Base-by-base conservation (phyloP, 345 rosid species). In the Pseudoturritis turrita region DNA sequence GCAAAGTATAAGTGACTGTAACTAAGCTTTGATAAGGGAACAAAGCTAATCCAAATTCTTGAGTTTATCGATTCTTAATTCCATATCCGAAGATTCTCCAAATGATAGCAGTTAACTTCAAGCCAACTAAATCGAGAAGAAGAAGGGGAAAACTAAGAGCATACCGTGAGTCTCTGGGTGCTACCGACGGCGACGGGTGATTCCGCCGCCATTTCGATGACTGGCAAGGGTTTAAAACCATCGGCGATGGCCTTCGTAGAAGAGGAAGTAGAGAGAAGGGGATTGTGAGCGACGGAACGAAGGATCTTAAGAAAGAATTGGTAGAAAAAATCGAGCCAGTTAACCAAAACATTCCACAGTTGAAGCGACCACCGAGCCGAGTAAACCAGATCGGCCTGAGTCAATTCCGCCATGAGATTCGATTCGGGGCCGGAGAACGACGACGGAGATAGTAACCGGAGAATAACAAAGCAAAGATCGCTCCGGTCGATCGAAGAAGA, bases 251-350 rank as follows among this genome's bases (percentile, higher is more conserved):
- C 19, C 4, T 47, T 59, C 0, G 10, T 0, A 15, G 58, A 33
- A 23, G 44, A 57, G 0, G 23, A 21, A 21, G 86, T 62, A 45
- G 89, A 79, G 50, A 84, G 84, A 72, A 87, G 81, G 2, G 91
- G 79, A 68, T 79, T 84, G 69, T 79, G 92, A 60, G 50, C 51
- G 58, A 83, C 82, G 53, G 82, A 71, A 74, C 88, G 70, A 12
- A 71, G 60, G 83, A 92, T 79, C 78, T 78, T 81, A 2, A 82
- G 56, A 54, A 93, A 83, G 84, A 86, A 81, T 82, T 86, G 96
- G 80, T 79, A 85, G 81, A 93, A 80, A 78, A 90, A 87, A 78
- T 81, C 86, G 5, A 90, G 77, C 88, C 91, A 90, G 78, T 82
- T 81, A 72, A 85, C 72, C 4, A 90, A 76, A 12, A 87, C 62